Evolutionary conservation across 192 early-diverging fungal species (phyloP), one percentile per base, ranked within the genome.

Genomic region (Piromyces finnis): DNA sequence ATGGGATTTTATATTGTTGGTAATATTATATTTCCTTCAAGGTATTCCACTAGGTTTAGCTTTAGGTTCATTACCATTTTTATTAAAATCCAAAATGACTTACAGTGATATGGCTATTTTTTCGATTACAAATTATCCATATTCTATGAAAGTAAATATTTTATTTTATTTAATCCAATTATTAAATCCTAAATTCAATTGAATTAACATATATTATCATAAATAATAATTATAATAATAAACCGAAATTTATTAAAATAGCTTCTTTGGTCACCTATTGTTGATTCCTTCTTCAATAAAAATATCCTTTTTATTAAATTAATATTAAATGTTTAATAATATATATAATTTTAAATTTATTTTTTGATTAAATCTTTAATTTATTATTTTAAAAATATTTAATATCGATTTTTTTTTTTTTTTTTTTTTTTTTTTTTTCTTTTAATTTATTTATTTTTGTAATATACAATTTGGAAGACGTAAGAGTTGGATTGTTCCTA

Each of bases 401-500:
- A n/a, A n/a, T n/a, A n/a, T n/a, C n/a, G n/a, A n/a, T n/a, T n/a
- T n/a, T 17, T 51, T 51, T 17, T 51, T 51, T 51, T 4, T 16
- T 16, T 51, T 51, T 17, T 17, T 22, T 17, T 51, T 51, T 22
- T 51, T 17, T 51, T 51, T 17, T 51, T 51, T 51, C 3, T 22
- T 3, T 51, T 51, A 1, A 51, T 17, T 51, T n/a, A n/a, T 9
- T n/a, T n/a, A 68, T 14, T 37, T 37, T 37, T 37, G 13, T n/a
- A 14, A 37, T 37, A 37, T 37, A 68, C 51, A 68, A 32, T 82
- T 99, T 81, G 97, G 97, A 27, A 89, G 96, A 18, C 86, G 97
- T 83, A 99, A 99, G 85, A 93, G 92, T 78, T 99, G 97, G 97
- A 98, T 99, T 77, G 90, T 97, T n/a, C 97, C 97, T 28, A 98